These are phyloP conservation scores for Amanita muscaria DNA, from an alignment of 768 basidiomycete species.

Conservation along the genomic window DNA sequence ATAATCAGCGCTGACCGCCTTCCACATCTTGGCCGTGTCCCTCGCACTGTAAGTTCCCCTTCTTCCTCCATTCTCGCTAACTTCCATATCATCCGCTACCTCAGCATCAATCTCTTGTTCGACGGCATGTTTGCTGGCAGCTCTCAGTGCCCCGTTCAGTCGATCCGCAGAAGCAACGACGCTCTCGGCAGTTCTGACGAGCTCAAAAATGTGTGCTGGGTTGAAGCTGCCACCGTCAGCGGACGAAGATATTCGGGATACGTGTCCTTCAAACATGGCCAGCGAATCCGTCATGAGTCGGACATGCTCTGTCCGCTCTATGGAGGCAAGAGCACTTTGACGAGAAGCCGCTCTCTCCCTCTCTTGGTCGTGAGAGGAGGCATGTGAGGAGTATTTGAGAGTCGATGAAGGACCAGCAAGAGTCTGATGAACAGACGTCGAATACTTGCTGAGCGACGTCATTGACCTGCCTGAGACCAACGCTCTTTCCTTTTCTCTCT, in stretches of 20 bases:
- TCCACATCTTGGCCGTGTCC: conserved; percentile 55
- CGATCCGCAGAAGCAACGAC: conserved; percentile 60
- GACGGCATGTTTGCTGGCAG: conserved; percentile 48
- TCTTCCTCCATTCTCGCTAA: conserved; percentile 8
- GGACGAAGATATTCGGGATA: conserved; percentile 46
- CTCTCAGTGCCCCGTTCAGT: conserved; percentile 52
- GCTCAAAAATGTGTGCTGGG: conserved; percentile 31
- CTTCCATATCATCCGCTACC: conserved; percentile 38
- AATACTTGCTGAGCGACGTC: conserved; percentile 5
- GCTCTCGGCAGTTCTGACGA: conserved; percentile 51
- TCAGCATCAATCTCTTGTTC: conserved; percentile 73
- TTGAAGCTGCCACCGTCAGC: conserved; percentile 22
- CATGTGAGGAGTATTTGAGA: conserved; percentile 12
- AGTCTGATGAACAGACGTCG: background rate
- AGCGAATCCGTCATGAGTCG: conserved; percentile 65
- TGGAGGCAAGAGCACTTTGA: background rate
- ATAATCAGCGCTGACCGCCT: conserved; percentile 59
- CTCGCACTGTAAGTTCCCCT: conserved; percentile 10
- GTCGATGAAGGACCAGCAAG: conserved; percentile 10
- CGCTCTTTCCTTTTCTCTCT: conserved; percentile 13
- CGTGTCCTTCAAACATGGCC: conserved; percentile 57
- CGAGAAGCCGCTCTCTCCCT: conserved; percentile 13
- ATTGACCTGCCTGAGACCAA: conserved; percentile 12
- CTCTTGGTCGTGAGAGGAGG: no score
- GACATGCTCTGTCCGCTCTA: conserved; percentile 44